These are phyloP conservation scores for Cymbopogon flexuosus DNA, from an alignment of 202 grass and related monocot species.

Conservation along the genomic window DNA sequence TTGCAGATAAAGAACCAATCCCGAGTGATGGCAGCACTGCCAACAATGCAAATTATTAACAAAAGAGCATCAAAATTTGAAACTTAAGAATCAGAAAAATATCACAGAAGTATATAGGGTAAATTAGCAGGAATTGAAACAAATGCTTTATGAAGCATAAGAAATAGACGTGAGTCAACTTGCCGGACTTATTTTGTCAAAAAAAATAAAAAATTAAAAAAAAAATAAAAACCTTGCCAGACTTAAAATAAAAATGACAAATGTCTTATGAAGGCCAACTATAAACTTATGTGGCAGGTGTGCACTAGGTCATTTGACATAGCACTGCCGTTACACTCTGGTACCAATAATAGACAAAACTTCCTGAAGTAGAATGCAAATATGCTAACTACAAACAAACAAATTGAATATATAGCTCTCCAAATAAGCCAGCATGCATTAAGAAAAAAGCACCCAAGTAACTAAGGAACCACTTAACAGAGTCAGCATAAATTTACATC, in stretches of 20 bases:
- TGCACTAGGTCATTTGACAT: neutral
- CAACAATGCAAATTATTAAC: constrained; percentile 12
- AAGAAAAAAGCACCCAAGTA: neutral
- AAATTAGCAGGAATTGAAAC: neutral
- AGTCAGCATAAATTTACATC: neutral
- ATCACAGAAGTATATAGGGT: neutral
- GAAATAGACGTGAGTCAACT: neutral
- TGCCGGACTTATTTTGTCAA: too few species aligned
- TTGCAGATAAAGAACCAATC: constrained; percentile 74
- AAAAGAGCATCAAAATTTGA: neutral
- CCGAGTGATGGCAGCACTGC: constrained; percentile 78
- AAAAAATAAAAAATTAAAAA: too few species aligned
- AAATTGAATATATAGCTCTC: neutral
- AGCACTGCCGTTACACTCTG: neutral
- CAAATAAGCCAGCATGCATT: constrained; percentile 7
- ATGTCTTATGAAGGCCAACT: neutral
- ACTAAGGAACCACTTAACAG: neutral
- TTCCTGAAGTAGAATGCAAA: neutral
- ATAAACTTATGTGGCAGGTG: neutral
- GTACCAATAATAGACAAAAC: neutral
- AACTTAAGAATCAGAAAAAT: neutral
- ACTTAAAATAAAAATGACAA: neutral
- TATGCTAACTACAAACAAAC: neutral
- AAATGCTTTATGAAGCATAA: neutral
- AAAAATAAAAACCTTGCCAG: too few species aligned